These are phyloP conservation scores for Alternaria arborescens DNA, from an alignment of 2,329 filamentous ascomycete species.

Conservation along the genomic window DNA sequence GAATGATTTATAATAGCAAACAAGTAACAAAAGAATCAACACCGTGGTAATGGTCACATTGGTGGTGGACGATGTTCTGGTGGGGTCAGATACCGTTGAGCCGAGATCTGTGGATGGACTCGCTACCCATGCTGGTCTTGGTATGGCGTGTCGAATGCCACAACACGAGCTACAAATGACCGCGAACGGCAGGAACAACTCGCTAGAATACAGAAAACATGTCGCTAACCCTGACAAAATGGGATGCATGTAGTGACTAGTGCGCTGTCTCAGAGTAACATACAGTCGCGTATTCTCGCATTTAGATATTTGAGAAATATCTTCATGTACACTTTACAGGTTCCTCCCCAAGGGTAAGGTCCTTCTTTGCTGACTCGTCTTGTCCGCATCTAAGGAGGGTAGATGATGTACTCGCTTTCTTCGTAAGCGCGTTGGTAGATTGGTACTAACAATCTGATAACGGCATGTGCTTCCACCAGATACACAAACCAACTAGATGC, in stretches of 20 bases:
- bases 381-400: not conserved
- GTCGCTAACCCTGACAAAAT: not conserved
- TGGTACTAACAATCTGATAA: not conserved
- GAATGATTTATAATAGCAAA: rapidly evolving
- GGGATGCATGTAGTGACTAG: not conserved
- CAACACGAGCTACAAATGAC: not conserved
- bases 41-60: not conserved
- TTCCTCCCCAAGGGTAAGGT: not conserved
- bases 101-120: not conserved
- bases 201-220: not conserved
- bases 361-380: not conserved
- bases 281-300: not conserved
- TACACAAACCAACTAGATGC: not conserved
- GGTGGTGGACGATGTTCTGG: not conserved
- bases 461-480: not conserved
- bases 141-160: not conserved
- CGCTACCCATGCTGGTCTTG: not conserved
- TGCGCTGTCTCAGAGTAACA: not conserved
- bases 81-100: not conserved
- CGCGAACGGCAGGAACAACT: not conserved
- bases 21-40: too few species aligned
- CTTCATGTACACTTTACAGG: not conserved
- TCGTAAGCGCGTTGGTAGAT: not conserved
- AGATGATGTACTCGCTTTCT: not conserved
- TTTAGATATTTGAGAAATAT: not conserved